phyloP scores from a whole-genome alignment of 2,329 filamentous ascomycete genomes.

The Tolypocladium album region DNA sequence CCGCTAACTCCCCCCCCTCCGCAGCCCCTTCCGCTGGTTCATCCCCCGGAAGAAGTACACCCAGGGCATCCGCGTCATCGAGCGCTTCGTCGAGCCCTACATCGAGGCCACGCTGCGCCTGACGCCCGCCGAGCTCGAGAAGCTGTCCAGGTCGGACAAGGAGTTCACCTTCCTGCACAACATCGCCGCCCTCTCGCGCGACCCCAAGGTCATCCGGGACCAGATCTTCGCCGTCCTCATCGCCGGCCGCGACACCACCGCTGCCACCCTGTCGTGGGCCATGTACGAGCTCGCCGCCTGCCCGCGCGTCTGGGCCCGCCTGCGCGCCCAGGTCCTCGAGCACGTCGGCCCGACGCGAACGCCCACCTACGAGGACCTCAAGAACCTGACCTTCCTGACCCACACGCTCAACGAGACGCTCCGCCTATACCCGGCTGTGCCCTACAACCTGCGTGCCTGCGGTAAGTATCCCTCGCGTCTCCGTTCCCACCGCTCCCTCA shows the following conservation, averaged over 20 bases:
- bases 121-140: conserved; percentile 58
- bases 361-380: conserved; percentile 71
- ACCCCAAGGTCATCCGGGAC: conserved; percentile 64
- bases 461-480: not conserved
- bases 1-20: conserved; percentile 20
- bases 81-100: conserved; percentile 67
- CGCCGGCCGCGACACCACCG: conserved; percentile 81
- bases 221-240: conserved; percentile 76
- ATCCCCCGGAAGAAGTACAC: conserved; percentile 58
- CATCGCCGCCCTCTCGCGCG: conserved; percentile 68
- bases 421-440: conserved; percentile 67
- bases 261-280: conserved; percentile 68
- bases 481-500: not conserved
- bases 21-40: conserved; percentile 48
- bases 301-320: conserved; percentile 55
- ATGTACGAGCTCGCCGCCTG: conserved; percentile 71
- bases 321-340: conserved; percentile 61
- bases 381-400: conserved; percentile 75
- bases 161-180: conserved; percentile 82
- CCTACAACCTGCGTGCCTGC: conserved; percentile 57
- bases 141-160: conserved; percentile 55
- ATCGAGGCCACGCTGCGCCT: conserved; percentile 65
- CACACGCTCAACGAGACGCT: conserved; percentile 67
- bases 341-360: conserved; percentile 51
- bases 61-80: conserved; percentile 53